Conservation (phyloP, 768 basidiomycete genomes). For the Candolleomyces efflorescens region DNA sequence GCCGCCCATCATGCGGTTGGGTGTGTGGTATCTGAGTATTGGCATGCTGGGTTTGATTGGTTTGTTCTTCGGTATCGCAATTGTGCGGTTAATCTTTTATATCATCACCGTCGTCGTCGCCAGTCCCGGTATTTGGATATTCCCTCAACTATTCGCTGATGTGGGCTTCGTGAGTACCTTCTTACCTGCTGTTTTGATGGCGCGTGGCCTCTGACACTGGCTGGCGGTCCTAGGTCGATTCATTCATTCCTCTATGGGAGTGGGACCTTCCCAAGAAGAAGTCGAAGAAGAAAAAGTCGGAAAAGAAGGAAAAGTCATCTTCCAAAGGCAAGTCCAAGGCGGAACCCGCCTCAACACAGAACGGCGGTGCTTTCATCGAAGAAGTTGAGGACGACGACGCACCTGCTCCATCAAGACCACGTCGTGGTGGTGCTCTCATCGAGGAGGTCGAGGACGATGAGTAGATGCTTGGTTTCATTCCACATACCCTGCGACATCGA, state of each 20-base stretch:
- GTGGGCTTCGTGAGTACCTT: constrained; percentile 88
- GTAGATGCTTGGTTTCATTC: not conserved
- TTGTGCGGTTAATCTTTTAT: constrained; percentile 91
- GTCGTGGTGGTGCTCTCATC: constrained; percentile 36
- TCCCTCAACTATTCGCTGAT: constrained; percentile 96
- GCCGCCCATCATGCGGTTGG: constrained; percentile 89
- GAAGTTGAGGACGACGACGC: constrained; percentile 42
- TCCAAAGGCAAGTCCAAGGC: constrained; percentile 35
- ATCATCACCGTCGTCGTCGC: constrained; percentile 84
- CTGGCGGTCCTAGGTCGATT: constrained; percentile 69
- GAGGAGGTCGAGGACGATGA: constrained; percentile 47
- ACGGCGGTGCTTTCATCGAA: constrained; percentile 41
- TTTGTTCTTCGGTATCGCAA: constrained; percentile 85
- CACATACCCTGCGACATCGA: too few relatives aligned
- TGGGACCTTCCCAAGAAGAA: constrained; percentile 89
- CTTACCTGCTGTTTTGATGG: not conserved
- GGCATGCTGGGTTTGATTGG: constrained; percentile 84
- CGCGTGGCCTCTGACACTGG: not conserved
- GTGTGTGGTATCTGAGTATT: constrained; percentile 94
- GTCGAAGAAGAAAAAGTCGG: constrained; percentile 68
- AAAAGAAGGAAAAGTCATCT: constrained; percentile 29
- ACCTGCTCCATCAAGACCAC: constrained; percentile 34
- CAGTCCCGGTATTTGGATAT: constrained; percentile 96
- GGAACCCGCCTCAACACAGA: constrained; percentile 33
- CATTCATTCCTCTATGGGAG: constrained; percentile 95